A percentile compares a stretch with the other conserved stretches of the same genome.
phyloP scores from a whole-genome alignment of 1,284 basidiomycete genomes.

The Termitomyces sp. region DNA sequence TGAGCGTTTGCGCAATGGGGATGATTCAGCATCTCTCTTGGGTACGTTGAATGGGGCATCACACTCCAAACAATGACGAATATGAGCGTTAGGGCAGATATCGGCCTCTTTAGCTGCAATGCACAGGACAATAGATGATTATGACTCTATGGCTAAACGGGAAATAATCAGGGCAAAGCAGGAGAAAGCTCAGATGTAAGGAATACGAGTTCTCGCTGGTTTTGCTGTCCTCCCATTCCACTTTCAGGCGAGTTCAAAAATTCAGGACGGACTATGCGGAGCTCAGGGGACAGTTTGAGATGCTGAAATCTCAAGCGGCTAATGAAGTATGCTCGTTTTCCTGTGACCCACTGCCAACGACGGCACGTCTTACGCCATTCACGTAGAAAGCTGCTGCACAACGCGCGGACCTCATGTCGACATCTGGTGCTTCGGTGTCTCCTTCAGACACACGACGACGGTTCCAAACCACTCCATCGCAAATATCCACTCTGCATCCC shows the following conservation, averaged over 20 bases:
- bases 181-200: slow-evolving; percentile 89
- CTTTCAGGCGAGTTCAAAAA: slow-evolving; percentile 72
- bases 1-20: slow-evolving; percentile 74
- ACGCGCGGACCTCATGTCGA: slow-evolving; percentile 57
- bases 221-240: slow-evolving; percentile 2
- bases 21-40: slow-evolving; percentile 73
- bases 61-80: slow-evolving; percentile 9
- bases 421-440: slow-evolving; percentile 43
- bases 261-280: slow-evolving; percentile 74
- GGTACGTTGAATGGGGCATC: slow-evolving; percentile 46
- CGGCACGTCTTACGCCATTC: background rate
- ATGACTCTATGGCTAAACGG: slow-evolving; percentile 90
- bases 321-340: slow-evolving; percentile 32
- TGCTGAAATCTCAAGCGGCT: slow-evolving; percentile 50
- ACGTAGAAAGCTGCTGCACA: slow-evolving; percentile 50
- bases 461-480: slow-evolving; percentile 44
- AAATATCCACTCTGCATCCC: slow-evolving; percentile 40
- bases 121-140: slow-evolving; percentile 90
- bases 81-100: slow-evolving; percentile 74
- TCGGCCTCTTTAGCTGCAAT: slow-evolving; percentile 90
- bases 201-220: slow-evolving; percentile 11
- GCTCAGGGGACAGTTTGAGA: slow-evolving; percentile 67
- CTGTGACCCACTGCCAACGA: background rate
- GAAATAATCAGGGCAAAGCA: slow-evolving; percentile 93
- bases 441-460: slow-evolving; percentile 57